phyloP scores from a whole-genome alignment of 805 yeast species.

The Pichia kluyveri region DNA sequence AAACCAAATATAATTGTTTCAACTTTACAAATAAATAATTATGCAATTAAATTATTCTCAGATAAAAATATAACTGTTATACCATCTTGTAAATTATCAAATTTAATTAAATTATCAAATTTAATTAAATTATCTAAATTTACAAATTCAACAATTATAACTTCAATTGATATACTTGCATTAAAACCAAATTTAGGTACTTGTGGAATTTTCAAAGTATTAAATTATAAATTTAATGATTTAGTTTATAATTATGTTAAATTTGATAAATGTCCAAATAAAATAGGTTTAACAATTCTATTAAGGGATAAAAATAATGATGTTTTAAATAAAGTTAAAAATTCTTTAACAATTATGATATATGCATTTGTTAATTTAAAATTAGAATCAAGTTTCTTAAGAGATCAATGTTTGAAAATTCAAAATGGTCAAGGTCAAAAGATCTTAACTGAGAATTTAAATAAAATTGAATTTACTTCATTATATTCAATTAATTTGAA shows the following conservation, averaged over 20 bases:
- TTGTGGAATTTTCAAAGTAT: conserved; percentile 65
- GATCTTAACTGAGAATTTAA: too few species aligned
- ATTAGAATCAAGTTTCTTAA: conserved; percentile 66
- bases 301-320: conserved; percentile 72
- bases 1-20: conserved; percentile 73
- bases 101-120: conserved; percentile 67
- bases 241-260: conserved; percentile 64
- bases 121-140: conserved; percentile 69
- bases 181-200: conserved; percentile 63
- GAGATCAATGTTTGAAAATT: conserved; percentile 54
- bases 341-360: conserved; percentile 70
- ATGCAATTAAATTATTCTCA: conserved; percentile 63
- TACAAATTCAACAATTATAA: conserved; percentile 77
- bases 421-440: conserved; percentile 3
- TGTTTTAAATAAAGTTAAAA: conserved; percentile 56
- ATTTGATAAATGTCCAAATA: conserved; percentile 65
- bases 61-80: conserved; percentile 77
- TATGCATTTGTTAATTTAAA: conserved; percentile 71
- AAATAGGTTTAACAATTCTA: conserved; percentile 75
- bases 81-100: conserved; percentile 70
- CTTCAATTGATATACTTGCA: conserved; percentile 78
- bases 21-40: conserved; percentile 73
- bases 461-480: conserved; percentile 8
- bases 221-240: conserved; percentile 49
- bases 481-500: conserved; percentile 14